Base-by-base conservation (phyloP, 2,329 filamentous ascomycete species). In the Colletotrichum tropicale region DNA sequence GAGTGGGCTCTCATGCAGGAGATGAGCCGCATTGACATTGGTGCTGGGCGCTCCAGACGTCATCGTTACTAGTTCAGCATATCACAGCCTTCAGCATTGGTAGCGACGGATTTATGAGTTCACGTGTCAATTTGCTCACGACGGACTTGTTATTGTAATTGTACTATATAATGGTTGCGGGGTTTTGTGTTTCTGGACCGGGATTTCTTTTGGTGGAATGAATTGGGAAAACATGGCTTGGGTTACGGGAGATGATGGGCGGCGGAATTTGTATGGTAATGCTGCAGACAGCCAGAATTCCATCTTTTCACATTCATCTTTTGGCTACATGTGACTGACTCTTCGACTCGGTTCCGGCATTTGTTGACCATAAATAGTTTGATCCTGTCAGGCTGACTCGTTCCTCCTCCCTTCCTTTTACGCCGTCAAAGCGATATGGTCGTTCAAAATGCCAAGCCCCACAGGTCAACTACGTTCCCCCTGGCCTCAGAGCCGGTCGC, bases 1-100 rank as follows among this genome's bases (percentile, higher is more conserved):
- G 87, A 91, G 77, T 88, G 88, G 83, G 91, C 93, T 24, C 84
- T 96, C 68, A 90, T 94, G 83, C 88, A 95, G 77, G 94, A 96
- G 84, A 90, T 96, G 88, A 92, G 89, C 79, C 87, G 88, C 64
- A 93, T 94, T 76, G 91, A 94, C 79, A 89, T 94, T 78, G 92
- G 92, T n/a, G 86, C 86, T 28, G 92, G 91, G 5, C 86, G 91
- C 74, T 89, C 90, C 30, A 86, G 90, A 79, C 85, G 90, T 60
- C 88, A 89, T 68, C 86, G 85, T 28, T 87, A 86, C 76, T 87
- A 73, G 58, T 62, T 58, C 55, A 58, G 21, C 55, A 58, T 58
- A 58, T 58, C 55, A 58, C n/a, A 62, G 30, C 58, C 16, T 32
- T 32, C 58, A 62, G 36, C 86, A 85, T 32, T 87, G 86, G 75